A percentile compares a stretch with the other conserved stretches of the same genome.
Conservation (phyloP, 2,329 filamentous ascomycete species). For the Monosporascus sp. region DNA sequence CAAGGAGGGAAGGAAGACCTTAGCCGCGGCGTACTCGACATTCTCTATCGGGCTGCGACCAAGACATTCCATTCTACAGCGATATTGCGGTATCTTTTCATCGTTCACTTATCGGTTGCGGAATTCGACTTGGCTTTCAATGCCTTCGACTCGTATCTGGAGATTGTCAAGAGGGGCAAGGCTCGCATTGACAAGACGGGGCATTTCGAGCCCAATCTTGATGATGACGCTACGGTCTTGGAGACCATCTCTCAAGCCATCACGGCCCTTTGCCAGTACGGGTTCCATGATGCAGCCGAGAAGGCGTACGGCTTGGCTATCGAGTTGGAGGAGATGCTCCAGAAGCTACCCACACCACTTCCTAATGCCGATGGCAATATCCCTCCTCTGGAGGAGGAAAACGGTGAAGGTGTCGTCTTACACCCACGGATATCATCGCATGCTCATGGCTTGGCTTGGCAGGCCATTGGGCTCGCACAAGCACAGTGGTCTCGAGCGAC, state of each 20-base stretch:
- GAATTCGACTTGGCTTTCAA: constrained; percentile 91
- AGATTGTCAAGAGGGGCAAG: constrained; percentile 80
- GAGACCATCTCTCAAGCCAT: constrained; percentile 77
- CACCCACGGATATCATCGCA: constrained; percentile 48
- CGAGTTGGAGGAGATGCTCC: constrained; percentile 70
- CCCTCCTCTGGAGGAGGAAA: constrained; percentile 27
- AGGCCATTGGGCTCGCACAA: constrained; percentile 78
- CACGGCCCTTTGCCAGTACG: constrained; percentile 75
- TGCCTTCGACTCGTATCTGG: constrained; percentile 86
- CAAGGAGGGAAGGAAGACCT: constrained; percentile 72
- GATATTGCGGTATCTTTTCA: constrained; percentile 80
- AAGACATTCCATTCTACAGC: constrained; percentile 95
- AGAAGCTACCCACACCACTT: constrained; percentile 43
- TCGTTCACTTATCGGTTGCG: constrained; percentile 77
- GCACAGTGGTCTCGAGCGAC: constrained; percentile 84
- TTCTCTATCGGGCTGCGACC: constrained; percentile 82
- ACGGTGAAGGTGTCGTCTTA: constrained; percentile 23
- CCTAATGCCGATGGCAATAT: constrained; percentile 21
- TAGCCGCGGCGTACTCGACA: constrained; percentile 74
- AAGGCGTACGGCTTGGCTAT: constrained; percentile 68
- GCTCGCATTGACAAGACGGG: constrained; percentile 76
- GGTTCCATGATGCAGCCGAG: constrained; percentile 66
- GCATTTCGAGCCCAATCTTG: constrained; percentile 63
- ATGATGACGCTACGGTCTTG: constrained; percentile 71
- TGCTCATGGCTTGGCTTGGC: constrained; percentile 67